Evolutionary conservation across 176 grass and related monocot genomes (phyloP).

Genomic region (Phoenix dactylifera): DNA sequence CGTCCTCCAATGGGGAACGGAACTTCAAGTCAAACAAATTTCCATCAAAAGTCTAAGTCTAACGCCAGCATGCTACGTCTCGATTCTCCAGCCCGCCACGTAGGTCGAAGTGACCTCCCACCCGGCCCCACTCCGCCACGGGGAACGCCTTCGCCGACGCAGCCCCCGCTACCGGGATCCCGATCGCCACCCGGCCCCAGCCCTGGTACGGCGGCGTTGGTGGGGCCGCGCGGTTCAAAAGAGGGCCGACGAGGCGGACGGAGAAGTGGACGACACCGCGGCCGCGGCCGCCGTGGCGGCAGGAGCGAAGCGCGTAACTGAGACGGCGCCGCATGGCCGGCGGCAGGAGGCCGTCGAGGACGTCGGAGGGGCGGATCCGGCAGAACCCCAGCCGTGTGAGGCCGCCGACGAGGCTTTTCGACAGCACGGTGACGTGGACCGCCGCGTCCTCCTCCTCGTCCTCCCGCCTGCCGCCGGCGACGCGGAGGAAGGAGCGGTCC

Average conservation of each 20-base stretch:
- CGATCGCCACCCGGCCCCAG: conserved; percentile 69
- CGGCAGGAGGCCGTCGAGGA: conserved; percentile 66
- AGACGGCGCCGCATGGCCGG: conserved; percentile 51
- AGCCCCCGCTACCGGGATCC: conserved; percentile 44
- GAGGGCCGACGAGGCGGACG: conserved; percentile 53
- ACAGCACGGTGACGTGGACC: conserved; percentile 42
- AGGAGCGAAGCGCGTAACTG: conserved; percentile 68
- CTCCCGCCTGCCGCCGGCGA: conserved; percentile 1
- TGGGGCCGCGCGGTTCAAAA: conserved; percentile 1
- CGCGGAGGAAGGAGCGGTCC: conserved; percentile 41
- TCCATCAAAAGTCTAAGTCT: no score
- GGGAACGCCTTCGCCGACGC: neutral
- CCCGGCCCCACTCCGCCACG: neutral
- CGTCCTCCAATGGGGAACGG: no score
- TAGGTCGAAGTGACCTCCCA: no score
- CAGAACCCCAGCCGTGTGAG: conserved; percentile 65
- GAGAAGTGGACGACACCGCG: conserved; percentile 63
- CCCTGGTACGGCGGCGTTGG: conserved; percentile 8
- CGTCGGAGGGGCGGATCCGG: conserved; percentile 38
- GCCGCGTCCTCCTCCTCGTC: neutral
- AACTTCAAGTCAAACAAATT: no score
- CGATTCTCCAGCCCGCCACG: no score
- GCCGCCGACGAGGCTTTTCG: conserved; percentile 28
- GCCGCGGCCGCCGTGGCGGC: conserved; percentile 12
- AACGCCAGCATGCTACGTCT: no score